A percentile compares a stretch with the other conserved stretches of the same genome.
phyloP scores from a whole-genome alignment of 495 filamentous ascomycete species.

The Aspergillus kassunensis region DNA sequence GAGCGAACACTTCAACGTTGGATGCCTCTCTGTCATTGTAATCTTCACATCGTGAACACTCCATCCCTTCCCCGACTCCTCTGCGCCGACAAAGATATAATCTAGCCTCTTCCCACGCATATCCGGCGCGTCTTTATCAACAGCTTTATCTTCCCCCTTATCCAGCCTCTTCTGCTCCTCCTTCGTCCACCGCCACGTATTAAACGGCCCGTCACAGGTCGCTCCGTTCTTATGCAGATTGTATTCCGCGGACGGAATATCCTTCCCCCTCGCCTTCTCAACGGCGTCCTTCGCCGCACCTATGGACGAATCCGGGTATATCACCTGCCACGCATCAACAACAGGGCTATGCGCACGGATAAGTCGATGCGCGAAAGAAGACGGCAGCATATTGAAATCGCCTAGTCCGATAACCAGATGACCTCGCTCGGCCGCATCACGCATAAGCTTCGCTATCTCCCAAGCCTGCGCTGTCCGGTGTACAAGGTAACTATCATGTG shows the following conservation, averaged over 20 bases:
- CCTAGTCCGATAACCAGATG: constrained; percentile 81
- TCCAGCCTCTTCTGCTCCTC: constrained; percentile 53
- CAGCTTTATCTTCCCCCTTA: constrained; percentile 51
- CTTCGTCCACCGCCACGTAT: constrained; percentile 91
- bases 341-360: constrained; percentile 77
- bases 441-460: constrained; percentile 90
- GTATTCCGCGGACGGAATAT: constrained; percentile 64
- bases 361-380: constrained; percentile 80
- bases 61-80: constrained; percentile 58
- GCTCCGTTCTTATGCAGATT: constrained; percentile 79
- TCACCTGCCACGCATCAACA: constrained; percentile 72
- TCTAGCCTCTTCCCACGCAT: constrained; percentile 81
- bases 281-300: constrained; percentile 61
- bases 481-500: constrained; percentile 79
- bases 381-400: constrained; percentile 93
- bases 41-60: constrained; percentile 63
- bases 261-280: constrained; percentile 48
- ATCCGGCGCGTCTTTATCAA: constrained; percentile 61
- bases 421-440: constrained; percentile 77
- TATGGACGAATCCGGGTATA: constrained; percentile 76
- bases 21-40: constrained; percentile 80
- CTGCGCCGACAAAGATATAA: constrained; percentile 77
- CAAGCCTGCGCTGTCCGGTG: constrained; percentile 94
- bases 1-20: constrained; percentile 73
- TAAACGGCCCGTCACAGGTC: constrained; percentile 79